Percentiles rank a stretch among this genome's conserved stretches.
phyloP scores from a whole-genome alignment of 345 rosid genomes.

The Sisymbrium irio region DNA sequence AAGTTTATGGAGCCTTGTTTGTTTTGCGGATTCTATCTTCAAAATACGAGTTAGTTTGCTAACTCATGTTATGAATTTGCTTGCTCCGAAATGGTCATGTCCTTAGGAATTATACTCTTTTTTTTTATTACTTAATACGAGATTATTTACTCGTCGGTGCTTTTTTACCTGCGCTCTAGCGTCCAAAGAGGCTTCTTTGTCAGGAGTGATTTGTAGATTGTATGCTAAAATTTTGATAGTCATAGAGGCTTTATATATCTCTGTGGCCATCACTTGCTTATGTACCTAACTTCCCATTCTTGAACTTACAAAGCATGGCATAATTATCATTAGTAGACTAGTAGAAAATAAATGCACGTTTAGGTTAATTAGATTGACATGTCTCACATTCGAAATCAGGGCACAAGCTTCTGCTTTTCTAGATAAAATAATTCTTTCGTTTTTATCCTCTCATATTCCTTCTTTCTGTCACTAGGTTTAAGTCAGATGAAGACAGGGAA shows the following conservation, averaged over 20 bases:
- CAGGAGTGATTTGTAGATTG: background rate
- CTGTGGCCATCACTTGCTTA: background rate
- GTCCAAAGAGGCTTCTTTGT: background rate
- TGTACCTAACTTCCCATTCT: background rate
- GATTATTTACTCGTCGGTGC: background rate
- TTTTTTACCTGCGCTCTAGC: background rate
- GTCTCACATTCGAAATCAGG: background rate
- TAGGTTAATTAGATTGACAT: constrained; percentile 2
- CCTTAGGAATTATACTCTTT: background rate
- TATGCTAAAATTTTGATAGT: background rate
- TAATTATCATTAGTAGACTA: background rate
- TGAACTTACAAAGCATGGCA: background rate
- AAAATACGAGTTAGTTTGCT: constrained; percentile 83
- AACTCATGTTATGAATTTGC: background rate
- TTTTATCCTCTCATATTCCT: background rate
- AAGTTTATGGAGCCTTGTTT: constrained; percentile 85
- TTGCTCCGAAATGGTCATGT: background rate
- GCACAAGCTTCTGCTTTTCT: background rate
- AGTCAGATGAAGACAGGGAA: constrained; percentile 95
- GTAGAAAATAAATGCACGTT: background rate
- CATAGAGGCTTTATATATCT: background rate
- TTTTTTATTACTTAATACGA: background rate
- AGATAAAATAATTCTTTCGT: background rate
- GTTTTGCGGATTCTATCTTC: constrained; percentile 86
- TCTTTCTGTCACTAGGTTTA: constrained; percentile 57